Evolutionary conservation across 176 grass and related monocot genomes (phyloP).

Genomic region (Ensete ventricosum): DNA sequence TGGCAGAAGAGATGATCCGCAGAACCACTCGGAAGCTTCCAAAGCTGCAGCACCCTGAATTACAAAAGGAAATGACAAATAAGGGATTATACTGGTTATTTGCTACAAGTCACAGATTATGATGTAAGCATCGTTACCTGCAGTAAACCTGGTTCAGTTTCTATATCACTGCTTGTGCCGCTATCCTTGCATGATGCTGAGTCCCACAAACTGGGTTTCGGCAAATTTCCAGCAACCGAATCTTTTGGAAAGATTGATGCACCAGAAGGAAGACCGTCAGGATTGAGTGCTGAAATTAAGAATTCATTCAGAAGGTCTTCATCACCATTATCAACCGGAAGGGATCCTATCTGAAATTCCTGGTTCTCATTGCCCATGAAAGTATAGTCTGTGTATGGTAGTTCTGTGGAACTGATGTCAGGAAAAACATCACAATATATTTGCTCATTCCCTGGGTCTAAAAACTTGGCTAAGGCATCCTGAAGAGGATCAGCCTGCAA

Average conservation of each 20-base stretch:
- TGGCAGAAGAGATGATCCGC: not conserved
- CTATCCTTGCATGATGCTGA: not conserved
- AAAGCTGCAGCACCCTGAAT: not conserved
- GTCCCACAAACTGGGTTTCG: not conserved
- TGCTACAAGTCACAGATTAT: not conserved
- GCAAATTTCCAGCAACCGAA: not conserved
- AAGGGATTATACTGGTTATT: conserved; percentile 1
- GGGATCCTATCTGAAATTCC: conserved; percentile 1
- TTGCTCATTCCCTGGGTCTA: conserved; percentile 12
- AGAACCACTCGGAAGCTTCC: not conserved
- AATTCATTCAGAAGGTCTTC: conserved; percentile 28
- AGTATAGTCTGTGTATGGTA: conserved; percentile 2
- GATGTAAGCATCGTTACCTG: not conserved
- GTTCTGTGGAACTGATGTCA: conserved; percentile 2
- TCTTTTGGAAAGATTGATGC: not conserved
- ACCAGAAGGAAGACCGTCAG: conserved; percentile 23
- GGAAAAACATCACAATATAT: conserved; percentile 1
- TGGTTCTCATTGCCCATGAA: conserved; percentile 8
- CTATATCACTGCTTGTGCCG: conserved; percentile 19
- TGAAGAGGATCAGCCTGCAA: conserved; percentile 31
- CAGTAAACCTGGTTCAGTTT: conserved; percentile 3
- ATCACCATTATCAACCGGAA: conserved; percentile 17
- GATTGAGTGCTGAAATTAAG: conserved; percentile 38
- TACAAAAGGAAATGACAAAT: conserved; percentile 8
- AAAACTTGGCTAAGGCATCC: conserved; percentile 3